Conservation (phyloP, 345 rosid genomes). For the Bruguiera sexangula region DNA sequence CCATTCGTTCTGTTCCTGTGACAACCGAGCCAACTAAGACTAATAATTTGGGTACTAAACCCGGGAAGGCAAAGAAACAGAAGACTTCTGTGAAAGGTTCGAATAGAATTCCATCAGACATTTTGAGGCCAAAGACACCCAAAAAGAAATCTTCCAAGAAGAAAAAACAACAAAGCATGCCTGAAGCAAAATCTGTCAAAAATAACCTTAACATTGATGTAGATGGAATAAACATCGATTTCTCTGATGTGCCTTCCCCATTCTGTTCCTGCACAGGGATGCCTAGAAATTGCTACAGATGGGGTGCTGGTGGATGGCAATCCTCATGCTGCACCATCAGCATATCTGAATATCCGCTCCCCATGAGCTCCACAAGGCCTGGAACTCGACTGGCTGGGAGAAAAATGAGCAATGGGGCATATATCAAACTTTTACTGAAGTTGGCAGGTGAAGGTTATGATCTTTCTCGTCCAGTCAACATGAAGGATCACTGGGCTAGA, state of each 20-base stretch:
- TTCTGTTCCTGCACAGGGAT: slow-evolving; percentile 63
- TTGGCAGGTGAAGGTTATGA: slow-evolving; percentile 56
- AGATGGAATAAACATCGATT: slow-evolving; percentile 38
- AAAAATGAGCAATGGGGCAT: slow-evolving; percentile 74
- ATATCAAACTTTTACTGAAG: slow-evolving; percentile 50
- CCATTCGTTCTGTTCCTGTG: slow-evolving; percentile 30
- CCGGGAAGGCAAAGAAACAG: slow-evolving; percentile 31
- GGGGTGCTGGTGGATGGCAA: slow-evolving; percentile 77
- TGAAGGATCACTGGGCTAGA: slow-evolving; percentile 68
- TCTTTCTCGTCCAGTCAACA: slow-evolving; percentile 53
- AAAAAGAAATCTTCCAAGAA: slow-evolving; percentile 38
- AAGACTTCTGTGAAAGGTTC: slow-evolving; percentile 25
- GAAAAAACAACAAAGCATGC: slow-evolving; percentile 30
- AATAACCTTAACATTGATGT: slow-evolving; percentile 43
- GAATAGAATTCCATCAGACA: slow-evolving; percentile 30
- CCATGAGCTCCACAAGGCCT: slow-evolving; percentile 54
- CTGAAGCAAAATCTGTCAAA: slow-evolving; percentile 45
- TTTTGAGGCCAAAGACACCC: slow-evolving; percentile 38
- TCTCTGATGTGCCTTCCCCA: slow-evolving; percentile 56
- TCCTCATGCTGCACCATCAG: slow-evolving; percentile 61
- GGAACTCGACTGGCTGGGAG: slow-evolving; percentile 62
- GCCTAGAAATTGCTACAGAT: slow-evolving; percentile 53
- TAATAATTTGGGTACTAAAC: slow-evolving; percentile 18
- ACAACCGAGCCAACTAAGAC: slow-evolving; percentile 22
- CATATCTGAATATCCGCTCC: slow-evolving; percentile 57